These are phyloP conservation scores for Talaromyces stipitatus DNA, from an alignment of 495 filamentous ascomycete genomes.

Conservation along the genomic window DNA sequence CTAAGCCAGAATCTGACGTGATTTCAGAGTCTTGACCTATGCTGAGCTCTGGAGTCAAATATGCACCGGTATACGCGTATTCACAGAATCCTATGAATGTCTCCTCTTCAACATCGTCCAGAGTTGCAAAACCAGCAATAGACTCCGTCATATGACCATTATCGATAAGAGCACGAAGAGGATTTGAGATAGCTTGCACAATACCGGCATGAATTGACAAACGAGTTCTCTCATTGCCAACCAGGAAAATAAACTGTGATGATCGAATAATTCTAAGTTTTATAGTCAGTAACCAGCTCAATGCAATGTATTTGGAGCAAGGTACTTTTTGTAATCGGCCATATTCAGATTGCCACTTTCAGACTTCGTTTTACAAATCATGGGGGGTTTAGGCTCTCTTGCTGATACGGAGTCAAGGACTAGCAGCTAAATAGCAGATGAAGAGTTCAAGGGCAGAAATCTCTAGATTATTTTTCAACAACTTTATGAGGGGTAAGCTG, in stretches of 20 bases:
- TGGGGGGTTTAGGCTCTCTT: neutral
- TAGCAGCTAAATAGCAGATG: neutral
- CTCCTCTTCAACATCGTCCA: slow-evolving; percentile 12
- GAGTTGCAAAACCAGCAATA: neutral
- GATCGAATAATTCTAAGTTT: slow-evolving; percentile 2
- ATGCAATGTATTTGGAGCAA: neutral
- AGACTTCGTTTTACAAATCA: neutral
- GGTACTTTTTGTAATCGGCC: slow-evolving; percentile 3
- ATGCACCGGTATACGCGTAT: slow-evolving; percentile 17
- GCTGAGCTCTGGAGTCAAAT: slow-evolving; percentile 5
- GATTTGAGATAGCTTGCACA: slow-evolving; percentile 5
- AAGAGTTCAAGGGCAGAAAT: neutral
- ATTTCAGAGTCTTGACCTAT: neutral
- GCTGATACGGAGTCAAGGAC: neutral
- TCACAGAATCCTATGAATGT: slow-evolving; percentile 13
- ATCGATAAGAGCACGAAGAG: slow-evolving; percentile 2
- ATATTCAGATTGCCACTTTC: neutral
- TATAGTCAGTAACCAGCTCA: slow-evolving; percentile 2
- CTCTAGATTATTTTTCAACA: neutral
- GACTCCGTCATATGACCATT: slow-evolving; percentile 14
- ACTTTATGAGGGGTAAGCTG: neutral
- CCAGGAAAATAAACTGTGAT: slow-evolving; percentile 1
- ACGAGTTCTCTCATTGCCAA: slow-evolving; percentile 3
- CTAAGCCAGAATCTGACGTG: neutral
- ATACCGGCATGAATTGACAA: slow-evolving; percentile 1